These are phyloP conservation scores for Spatholobus suberectus DNA, from an alignment of 306 rosid genomes.

Conservation along the genomic window DNA sequence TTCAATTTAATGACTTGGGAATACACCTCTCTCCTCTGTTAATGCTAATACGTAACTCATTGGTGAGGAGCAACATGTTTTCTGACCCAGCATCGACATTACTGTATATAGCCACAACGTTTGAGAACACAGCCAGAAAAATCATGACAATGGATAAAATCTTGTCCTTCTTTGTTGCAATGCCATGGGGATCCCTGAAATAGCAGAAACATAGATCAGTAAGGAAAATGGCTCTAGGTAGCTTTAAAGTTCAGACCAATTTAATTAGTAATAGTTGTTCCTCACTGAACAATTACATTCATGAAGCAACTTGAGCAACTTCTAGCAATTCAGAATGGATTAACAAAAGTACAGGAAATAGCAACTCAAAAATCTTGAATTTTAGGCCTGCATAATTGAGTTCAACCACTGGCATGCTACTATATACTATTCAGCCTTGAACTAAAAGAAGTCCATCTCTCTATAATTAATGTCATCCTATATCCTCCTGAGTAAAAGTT, in stretches of 20 bases:
- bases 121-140: constrained; percentile 73
- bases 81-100: constrained; percentile 48
- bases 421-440: background rate
- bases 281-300: background rate
- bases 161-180: constrained; percentile 82
- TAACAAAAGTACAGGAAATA: background rate
- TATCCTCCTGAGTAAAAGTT: background rate
- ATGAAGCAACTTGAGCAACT: background rate
- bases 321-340: constrained; percentile 2
- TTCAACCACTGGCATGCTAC: background rate
- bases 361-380: background rate
- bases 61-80: constrained; percentile 24
- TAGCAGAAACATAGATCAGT: background rate
- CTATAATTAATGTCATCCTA: background rate
- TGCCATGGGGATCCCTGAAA: constrained; percentile 71
- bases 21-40: background rate
- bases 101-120: constrained; percentile 65
- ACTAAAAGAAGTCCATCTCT: constrained; percentile 6
- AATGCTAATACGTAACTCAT: constrained; percentile 30
- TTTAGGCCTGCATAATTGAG: constrained; percentile 20
- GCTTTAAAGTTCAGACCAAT: background rate
- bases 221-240: background rate
- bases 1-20: constrained; percentile 18
- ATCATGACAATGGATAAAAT: constrained; percentile 72
- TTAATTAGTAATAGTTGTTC: background rate